Conservation (phyloP, 2,329 filamentous ascomycete species). For the Sclerotinia glacialis region DNA sequence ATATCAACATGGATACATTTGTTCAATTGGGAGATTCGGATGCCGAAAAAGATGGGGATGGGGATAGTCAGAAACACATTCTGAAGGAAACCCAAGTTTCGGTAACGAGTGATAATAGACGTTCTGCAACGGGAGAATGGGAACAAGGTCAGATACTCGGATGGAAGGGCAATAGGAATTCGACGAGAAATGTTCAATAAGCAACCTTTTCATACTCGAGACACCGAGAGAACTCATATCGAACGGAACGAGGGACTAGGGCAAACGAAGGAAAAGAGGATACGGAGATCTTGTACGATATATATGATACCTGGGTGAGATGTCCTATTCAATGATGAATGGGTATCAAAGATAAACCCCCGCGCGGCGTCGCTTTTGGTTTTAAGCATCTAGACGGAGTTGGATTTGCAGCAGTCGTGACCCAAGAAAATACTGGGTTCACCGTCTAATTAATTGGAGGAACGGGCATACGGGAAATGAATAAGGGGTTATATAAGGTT, state of each 20-base stretch:
- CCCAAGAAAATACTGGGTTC: not conserved
- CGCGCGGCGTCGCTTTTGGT: not conserved
- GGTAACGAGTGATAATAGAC: slow-evolving; percentile 28
- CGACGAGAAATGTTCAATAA: not conserved
- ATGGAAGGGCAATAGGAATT: not conserved
- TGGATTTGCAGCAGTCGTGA: not conserved
- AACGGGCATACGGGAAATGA: not conserved
- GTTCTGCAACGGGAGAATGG: slow-evolving; percentile 30
- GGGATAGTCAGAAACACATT: slow-evolving; percentile 43
- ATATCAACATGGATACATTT: slow-evolving; percentile 31
- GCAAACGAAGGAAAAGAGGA: not conserved
- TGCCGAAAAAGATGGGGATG: slow-evolving; percentile 29
- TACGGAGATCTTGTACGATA: slow-evolving; percentile 3
- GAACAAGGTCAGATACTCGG: slow-evolving; percentile 15
- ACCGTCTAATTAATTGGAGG: not conserved
- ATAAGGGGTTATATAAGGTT: not conserved
- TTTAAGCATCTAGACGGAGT: not conserved
- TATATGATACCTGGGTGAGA: slow-evolving; percentile 15
- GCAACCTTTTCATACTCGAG: not conserved
- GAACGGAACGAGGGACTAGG: not conserved
- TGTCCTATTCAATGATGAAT: not conserved
- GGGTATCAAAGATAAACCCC: not conserved
- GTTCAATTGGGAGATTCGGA: slow-evolving; percentile 26
- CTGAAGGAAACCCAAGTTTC: slow-evolving; percentile 41
- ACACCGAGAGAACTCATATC: not conserved